Conservation (phyloP, 768 basidiomycete species). For the Lactarius sanguifluus region DNA sequence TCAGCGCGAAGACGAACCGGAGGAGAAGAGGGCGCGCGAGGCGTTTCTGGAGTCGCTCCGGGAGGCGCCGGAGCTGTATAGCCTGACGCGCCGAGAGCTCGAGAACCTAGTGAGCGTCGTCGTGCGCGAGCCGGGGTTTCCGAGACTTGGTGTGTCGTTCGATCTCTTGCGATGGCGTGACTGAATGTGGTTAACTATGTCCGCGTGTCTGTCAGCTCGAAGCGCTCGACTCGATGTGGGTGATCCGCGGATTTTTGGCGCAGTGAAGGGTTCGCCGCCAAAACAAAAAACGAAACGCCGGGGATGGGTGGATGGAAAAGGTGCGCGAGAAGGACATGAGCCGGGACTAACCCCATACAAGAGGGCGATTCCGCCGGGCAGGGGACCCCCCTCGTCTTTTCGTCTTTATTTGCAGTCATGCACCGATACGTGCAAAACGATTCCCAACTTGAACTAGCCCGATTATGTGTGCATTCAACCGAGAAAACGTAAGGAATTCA, state of each 20-base stretch:
- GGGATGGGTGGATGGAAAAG: neutral
- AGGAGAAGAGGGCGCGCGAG: conserved; percentile 19
- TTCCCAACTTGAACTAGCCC: neutral
- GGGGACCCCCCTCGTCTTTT: neutral
- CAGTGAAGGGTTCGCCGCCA: conserved; percentile 7
- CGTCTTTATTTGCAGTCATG: neutral
- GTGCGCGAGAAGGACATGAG: neutral
- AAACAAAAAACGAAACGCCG: neutral
- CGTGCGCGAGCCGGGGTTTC: conserved; percentile 75
- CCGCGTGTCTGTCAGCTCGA: conserved; percentile 41
- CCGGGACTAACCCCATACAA: neutral
- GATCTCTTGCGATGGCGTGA: neutral
- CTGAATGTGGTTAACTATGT: neutral
- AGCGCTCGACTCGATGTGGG: conserved; percentile 53
- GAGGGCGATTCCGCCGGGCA: neutral
- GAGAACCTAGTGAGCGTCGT: conserved; percentile 60
- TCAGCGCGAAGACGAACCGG: conserved; percentile 14
- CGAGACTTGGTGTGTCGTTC: conserved; percentile 61
- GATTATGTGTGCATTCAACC: neutral
- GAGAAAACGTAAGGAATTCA: neutral
- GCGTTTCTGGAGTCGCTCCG: conserved; percentile 43
- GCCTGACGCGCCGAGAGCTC: conserved; percentile 50
- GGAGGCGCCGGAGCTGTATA: conserved; percentile 51
- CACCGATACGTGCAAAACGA: neutral
- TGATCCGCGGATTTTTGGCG: conserved; percentile 30